Conservation (phyloP, 495 filamentous ascomycete genomes). For the Hypoxylon intermedium region DNA sequence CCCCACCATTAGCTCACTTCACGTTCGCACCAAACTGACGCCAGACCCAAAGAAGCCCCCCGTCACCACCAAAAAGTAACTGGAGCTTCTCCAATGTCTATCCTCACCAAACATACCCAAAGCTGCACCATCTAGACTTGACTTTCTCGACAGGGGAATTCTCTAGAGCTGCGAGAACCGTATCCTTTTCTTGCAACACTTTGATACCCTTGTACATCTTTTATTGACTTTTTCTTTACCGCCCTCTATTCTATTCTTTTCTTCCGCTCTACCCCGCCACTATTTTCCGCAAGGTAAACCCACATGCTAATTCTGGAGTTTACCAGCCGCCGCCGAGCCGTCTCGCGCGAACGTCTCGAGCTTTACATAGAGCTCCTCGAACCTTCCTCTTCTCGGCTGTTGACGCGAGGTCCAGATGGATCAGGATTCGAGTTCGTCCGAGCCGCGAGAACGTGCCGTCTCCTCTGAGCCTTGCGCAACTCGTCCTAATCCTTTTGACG, state of each 20-base stretch:
- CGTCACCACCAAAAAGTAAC: constrained; percentile 32
- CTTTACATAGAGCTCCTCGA: constrained; percentile 44
- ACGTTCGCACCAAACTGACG: constrained; percentile 23
- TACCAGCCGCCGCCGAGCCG: constrained; percentile 45
- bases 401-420: constrained; percentile 57
- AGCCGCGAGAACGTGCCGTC: constrained; percentile 62
- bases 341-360: constrained; percentile 46
- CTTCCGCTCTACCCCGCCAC: constrained; percentile 38
- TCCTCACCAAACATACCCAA: constrained; percentile 25
- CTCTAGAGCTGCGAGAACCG: constrained; percentile 21
- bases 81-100: constrained; percentile 36
- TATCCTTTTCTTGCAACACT: constrained; percentile 16
- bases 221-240: not conserved
- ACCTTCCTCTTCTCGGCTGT: constrained; percentile 21
- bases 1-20: constrained; percentile 35
- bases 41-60: constrained; percentile 25
- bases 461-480: constrained; percentile 67
- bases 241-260: constrained; percentile 8
- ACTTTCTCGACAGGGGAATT: constrained; percentile 17
- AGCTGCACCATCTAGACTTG: constrained; percentile 17
- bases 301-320: constrained; percentile 49
- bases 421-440: constrained; percentile 56
- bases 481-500: constrained; percentile 64
- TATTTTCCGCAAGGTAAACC: constrained; percentile 18
- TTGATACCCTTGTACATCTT: constrained; percentile 27